Evolutionary conservation across 2,329 filamentous ascomycete genomes (phyloP), one percentile per base, ranked within the genome.

Genomic region (Pyricularia sp.): DNA sequence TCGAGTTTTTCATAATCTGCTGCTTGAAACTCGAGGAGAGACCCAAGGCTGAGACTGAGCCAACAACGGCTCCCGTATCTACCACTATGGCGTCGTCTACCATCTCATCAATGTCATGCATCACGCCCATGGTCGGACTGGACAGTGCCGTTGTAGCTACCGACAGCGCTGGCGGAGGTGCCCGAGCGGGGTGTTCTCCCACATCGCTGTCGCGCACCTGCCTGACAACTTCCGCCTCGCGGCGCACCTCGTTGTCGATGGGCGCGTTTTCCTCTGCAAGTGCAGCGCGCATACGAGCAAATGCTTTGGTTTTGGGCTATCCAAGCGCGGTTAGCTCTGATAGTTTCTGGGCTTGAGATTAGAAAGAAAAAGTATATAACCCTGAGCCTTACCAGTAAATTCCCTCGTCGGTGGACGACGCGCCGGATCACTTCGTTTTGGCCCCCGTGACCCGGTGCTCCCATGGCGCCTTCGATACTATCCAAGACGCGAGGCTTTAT

Each of bases 231-330:
- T 97, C 93, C 49, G 93, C 92, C 78, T 99, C 94, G 53, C 92
- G 88, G 64, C 90, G 88, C 65, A 91, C 87, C 75, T 99, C 94
- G 57, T 89, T 88, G 70, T 99, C 94, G 10, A 96, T 81, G 0
- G 94, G 94, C 0, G 92, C 86, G 19, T 85, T 84, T 77, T 99
- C 94, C 77, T 99, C 94, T 65, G 90, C 82, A 0, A 99, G 82
- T 3, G 92, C 92, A 9, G 93, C 94, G 67, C 90, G 87, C 69
- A 99, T 96, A 12, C 94, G 88, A 5, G 93, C 92, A 75, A 99
- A 99, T 0, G 89, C 92, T 77, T 96, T 96, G 0, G 93, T 94
- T 80, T 97, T 99, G 13, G 96, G 94, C 90, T 96, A 69, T 44
- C 4, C 3, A 33, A 10, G 31, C 16, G 12, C 9, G 2, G 53